phyloP scores from a whole-genome alignment of 106 monocot species.

The Dendrobium chrysotoxum region DNA sequence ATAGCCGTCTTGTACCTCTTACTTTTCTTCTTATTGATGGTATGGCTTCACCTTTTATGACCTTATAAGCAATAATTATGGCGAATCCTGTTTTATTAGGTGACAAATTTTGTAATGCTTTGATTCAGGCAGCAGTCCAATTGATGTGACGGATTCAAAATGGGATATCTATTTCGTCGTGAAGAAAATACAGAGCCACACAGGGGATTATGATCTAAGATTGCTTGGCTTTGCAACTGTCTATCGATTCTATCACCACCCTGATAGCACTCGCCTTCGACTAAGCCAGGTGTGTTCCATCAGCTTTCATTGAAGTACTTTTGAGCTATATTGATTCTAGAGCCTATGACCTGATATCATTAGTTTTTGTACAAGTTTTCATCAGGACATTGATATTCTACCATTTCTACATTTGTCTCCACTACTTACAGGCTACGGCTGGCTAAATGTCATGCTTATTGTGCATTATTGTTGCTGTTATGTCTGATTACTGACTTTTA shows the following conservation, averaged over 20 bases:
- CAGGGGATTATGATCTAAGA: slow-evolving; percentile 16
- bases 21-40: slow-evolving; percentile 91
- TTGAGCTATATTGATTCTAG: neutral
- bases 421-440: neutral
- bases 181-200: slow-evolving; percentile 31
- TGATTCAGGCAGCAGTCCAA: slow-evolving; percentile 55
- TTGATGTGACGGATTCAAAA: slow-evolving; percentile 80
- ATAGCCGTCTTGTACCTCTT: slow-evolving; percentile 74
- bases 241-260: slow-evolving; percentile 83
- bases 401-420: neutral
- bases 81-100: neutral
- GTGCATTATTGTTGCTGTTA: neutral
- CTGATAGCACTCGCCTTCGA: slow-evolving; percentile 69
- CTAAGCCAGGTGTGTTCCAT: slow-evolving; percentile 72
- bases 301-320: neutral
- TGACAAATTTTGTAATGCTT: slow-evolving; percentile 1
- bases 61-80: slow-evolving; percentile 1
- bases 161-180: slow-evolving; percentile 85
- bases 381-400: neutral
- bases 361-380: neutral
- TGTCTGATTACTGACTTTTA: neutral
- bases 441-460: neutral
- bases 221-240: slow-evolving; percentile 81
- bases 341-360: neutral
- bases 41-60: slow-evolving; percentile 13